Base-by-base conservation (phyloP, 805 yeast species). In the Starmerella sp. region DNA sequence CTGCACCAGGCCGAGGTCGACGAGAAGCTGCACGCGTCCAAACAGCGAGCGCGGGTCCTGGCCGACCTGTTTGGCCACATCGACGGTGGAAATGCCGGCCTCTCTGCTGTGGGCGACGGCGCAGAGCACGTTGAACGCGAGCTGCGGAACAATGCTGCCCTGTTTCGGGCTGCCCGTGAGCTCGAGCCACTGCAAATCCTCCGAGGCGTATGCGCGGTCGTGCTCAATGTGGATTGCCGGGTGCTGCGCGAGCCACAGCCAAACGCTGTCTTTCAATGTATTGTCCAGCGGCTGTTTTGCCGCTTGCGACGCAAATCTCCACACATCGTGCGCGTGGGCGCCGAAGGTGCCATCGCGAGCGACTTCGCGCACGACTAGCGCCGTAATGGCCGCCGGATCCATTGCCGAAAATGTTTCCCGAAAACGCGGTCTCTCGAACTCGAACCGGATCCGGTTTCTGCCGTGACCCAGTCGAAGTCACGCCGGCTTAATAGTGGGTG, bases 31-130 rank as follows among this genome's bases (percentile, higher is more conserved):
- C 14, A 69, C 62, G 30, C 76, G 65, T 8, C 72, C 68, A 53
- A 64, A 67, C 6, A 73, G 52, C 3, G 74, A 71, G 22, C 76
- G 62, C 1, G 73, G 67, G 52, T 73, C 76, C 55, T 73, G 76
- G 15, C 71, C 70, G 0, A 75, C 70, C 22, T 55, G 50, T 34
- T 62, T 59, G 22, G 71, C 63, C n/a, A 67, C 63, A 14, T 72
- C 73, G 9, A 70, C 63, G 7, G 65, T 65, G 0, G 72, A 65
- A 3, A 70, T 49, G 6, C 77, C 76, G 9, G 60, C 56, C 53
- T 65, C 63, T 58, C 79, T 63, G 54, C 66, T 54, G 69, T 78
- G 63, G 66, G 74, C 65, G 9, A 71, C 66, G 14, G 65, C 66
- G 43, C 70, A 63, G 6, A 73, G 65, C 28, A 73, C 57, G 38